phyloP scores from a whole-genome alignment of 1,139 yeast species.

The Geotrichum restrictum region DNA sequence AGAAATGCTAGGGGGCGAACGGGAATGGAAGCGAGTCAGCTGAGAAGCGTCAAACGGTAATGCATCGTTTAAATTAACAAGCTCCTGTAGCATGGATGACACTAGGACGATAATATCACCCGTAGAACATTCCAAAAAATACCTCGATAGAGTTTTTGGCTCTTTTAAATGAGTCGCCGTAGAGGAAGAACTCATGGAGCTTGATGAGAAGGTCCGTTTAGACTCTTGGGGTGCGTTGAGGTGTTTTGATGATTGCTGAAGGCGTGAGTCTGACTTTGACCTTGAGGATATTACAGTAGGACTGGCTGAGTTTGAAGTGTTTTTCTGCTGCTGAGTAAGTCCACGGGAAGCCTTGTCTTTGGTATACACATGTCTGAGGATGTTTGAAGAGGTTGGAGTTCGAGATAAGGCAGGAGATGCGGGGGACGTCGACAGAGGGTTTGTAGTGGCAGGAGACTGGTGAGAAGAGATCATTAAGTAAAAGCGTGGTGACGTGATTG shows the following conservation, averaged over 20 bases:
- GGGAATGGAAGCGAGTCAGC: slow-evolving; percentile 84
- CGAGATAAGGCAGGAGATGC: neutral
- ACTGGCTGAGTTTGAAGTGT: too few species aligned
- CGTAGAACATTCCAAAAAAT: slow-evolving; percentile 64
- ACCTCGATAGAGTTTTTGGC: slow-evolving; percentile 46
- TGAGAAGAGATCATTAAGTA: slow-evolving; percentile 3
- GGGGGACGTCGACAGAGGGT: slow-evolving; percentile 6
- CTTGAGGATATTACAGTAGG: too few species aligned
- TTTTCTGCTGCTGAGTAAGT: neutral
- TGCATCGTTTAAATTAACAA: slow-evolving; percentile 66
- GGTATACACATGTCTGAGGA: neutral
- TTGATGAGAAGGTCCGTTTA: neutral
- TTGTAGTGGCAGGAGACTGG: slow-evolving; percentile 9
- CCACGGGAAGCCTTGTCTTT: neutral
- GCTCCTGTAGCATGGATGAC: slow-evolving; percentile 72
- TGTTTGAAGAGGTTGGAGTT: neutral
- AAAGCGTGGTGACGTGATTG: neutral
- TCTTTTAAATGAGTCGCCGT: slow-evolving; percentile 1
- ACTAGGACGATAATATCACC: slow-evolving; percentile 68
- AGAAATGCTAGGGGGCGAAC: slow-evolving; percentile 87
- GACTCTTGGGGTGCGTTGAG: neutral
- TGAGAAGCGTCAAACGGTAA: slow-evolving; percentile 43
- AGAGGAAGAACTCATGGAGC: neutral
- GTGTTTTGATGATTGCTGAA: neutral
- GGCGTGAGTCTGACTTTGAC: neutral